A percentile compares a stretch with the other conserved stretches of the same genome.
phyloP scores from a whole-genome alignment of 2,329 filamentous ascomycete genomes.

The Calonectria crousiana region DNA sequence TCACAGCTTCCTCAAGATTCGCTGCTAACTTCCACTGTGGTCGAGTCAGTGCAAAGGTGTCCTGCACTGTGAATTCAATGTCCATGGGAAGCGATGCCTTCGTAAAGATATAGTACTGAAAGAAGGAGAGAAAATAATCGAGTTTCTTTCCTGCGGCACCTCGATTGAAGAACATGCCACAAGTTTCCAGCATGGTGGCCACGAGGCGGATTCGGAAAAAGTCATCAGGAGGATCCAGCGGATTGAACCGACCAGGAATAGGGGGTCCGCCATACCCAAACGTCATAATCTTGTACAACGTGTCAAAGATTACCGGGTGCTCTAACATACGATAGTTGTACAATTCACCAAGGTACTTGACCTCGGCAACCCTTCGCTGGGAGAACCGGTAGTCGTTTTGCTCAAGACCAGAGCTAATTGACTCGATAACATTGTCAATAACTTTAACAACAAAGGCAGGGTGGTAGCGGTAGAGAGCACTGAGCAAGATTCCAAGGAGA shows the following conservation, averaged over 20 bases:
- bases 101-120: slow-evolving; percentile 95
- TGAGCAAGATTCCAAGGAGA: slow-evolving; percentile 88
- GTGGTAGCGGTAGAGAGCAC: slow-evolving; percentile 91
- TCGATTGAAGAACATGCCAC: slow-evolving; percentile 95
- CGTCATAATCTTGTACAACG: slow-evolving; percentile 92
- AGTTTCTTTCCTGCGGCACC: slow-evolving; percentile 96
- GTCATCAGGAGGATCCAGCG: slow-evolving; percentile 90
- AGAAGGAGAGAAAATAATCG: slow-evolving; percentile 96
- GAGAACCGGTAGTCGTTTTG: slow-evolving; percentile 98
- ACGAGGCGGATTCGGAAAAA: slow-evolving; percentile 95
- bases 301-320: slow-evolving; percentile 94
- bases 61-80: slow-evolving; percentile 95
- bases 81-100: slow-evolving; percentile 96
- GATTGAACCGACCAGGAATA: slow-evolving; percentile 79
- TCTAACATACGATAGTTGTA: slow-evolving; percentile 99
- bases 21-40: slow-evolving; percentile 93
- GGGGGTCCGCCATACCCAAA: slow-evolving; percentile 90
- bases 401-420: slow-evolving; percentile 88
- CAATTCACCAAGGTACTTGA: slow-evolving; percentile 95
- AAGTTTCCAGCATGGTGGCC: slow-evolving; percentile 91
- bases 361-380: slow-evolving; percentile 92
- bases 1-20: slow-evolving; percentile 84
- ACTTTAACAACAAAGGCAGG: slow-evolving; percentile 91
- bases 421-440: slow-evolving; percentile 91
- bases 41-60: slow-evolving; percentile 85